Evolutionary conservation across 306 rosid species (phyloP).

Genomic region (Trifolium pratense): DNA sequence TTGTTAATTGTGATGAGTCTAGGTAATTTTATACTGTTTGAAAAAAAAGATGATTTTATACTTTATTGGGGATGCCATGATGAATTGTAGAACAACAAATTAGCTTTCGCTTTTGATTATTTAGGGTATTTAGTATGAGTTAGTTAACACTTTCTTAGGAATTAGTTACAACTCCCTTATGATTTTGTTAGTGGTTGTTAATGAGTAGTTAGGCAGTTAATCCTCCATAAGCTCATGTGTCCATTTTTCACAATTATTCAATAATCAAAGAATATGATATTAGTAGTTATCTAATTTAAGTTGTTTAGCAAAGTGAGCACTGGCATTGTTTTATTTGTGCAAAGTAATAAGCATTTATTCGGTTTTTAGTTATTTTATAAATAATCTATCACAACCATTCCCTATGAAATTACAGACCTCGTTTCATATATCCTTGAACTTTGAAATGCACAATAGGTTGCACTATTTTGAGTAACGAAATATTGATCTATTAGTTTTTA

Average conservation of each 20-base stretch:
- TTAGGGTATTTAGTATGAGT: too few species aligned
- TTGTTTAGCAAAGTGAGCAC: conserved; percentile 26
- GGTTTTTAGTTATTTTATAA: conserved; percentile 26
- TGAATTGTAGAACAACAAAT: too few species aligned
- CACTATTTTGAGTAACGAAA: conserved; percentile 14
- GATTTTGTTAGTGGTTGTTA: too few species aligned
- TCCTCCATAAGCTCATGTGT: too few species aligned
- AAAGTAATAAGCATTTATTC: conserved; percentile 9
- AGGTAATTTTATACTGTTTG: background rate
- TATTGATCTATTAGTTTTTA: conserved; percentile 25
- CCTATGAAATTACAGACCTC: background rate
- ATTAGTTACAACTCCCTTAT: too few species aligned
- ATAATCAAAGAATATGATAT: background rate
- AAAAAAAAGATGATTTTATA: too few species aligned
- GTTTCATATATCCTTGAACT: conserved; percentile 22
- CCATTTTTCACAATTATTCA: background rate
- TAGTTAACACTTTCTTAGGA: too few species aligned
- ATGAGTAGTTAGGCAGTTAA: too few species aligned
- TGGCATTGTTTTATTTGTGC: conserved; percentile 4
- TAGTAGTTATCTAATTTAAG: conserved; percentile 18
- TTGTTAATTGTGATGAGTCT: conserved; percentile 16
- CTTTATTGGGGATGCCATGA: conserved; percentile 2
- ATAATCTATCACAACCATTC: background rate
- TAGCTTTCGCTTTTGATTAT: too few species aligned
- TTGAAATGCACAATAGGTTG: conserved; percentile 26